Conservation (phyloP, 305 asterid genomes). For the Caryopteris hybrid region DNA sequence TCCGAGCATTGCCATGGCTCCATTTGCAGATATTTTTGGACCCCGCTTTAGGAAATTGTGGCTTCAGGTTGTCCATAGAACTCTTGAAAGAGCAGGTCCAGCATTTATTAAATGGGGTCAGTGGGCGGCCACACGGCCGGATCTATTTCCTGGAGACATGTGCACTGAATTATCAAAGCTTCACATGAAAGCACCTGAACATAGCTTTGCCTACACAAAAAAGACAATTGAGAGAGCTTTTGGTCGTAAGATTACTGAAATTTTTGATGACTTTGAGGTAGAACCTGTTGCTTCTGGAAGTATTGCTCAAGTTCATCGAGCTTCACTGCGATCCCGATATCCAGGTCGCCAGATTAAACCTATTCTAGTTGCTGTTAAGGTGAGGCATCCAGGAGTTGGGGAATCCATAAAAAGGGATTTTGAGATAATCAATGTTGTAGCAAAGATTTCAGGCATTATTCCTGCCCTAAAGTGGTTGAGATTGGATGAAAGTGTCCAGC, state of each 20-base stretch:
- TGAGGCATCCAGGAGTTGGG: slow-evolving; percentile 95
- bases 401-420: slow-evolving; percentile 93
- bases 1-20: slow-evolving; percentile 87
- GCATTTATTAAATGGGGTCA: slow-evolving; percentile 99
- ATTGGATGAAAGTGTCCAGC: slow-evolving; percentile 90
- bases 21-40: slow-evolving; percentile 82
- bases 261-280: slow-evolving; percentile 85
- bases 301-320: slow-evolving; percentile 96
- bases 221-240: slow-evolving; percentile 81
- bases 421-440: slow-evolving; percentile 71
- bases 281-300: slow-evolving; percentile 96
- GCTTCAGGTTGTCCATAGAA: slow-evolving; percentile 81
- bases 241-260: slow-evolving; percentile 67
- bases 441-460: slow-evolving; percentile 59
- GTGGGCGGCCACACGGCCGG: slow-evolving; percentile 98
- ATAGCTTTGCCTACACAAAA: slow-evolving; percentile 71
- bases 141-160: slow-evolving; percentile 79
- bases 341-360: slow-evolving; percentile 65
- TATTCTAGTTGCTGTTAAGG: slow-evolving; percentile 84
- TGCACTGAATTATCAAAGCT: slow-evolving; percentile 87
- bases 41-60: slow-evolving; percentile 64
- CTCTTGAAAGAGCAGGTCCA: slow-evolving; percentile 95
- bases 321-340: slow-evolving; percentile 55
- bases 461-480: slow-evolving; percentile 90
- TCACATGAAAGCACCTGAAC: slow-evolving; percentile 90